These are phyloP conservation scores for Metschnikowia santaceciliae DNA, from an alignment of 805 yeast genomes.

Conservation along the genomic window DNA sequence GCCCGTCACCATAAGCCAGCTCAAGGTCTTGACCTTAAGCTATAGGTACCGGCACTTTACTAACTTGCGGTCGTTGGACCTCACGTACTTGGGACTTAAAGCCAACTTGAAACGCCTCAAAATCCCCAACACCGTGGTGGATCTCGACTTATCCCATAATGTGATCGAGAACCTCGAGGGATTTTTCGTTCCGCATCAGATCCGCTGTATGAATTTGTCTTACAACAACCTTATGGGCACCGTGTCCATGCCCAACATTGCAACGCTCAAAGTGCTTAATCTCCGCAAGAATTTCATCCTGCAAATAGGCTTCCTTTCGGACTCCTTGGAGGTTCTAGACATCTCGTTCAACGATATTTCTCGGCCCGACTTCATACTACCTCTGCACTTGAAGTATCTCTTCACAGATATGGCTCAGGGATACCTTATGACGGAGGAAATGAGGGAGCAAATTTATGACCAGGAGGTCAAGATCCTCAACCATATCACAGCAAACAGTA, in stretches of 20 bases:
- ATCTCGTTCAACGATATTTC: constrained; percentile 8
- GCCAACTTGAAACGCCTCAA: not conserved
- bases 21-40: not conserved
- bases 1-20: not conserved
- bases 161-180: constrained; percentile 1
- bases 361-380: not conserved
- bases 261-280: constrained; percentile 4
- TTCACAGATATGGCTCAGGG: constrained; percentile 7
- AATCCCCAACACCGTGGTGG: constrained; percentile 4
- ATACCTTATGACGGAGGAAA: constrained; percentile 5
- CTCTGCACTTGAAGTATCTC: not conserved
- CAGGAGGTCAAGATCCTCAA: constrained; percentile 5
- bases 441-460: not conserved
- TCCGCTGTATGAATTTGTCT: constrained; percentile 6
- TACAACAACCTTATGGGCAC: constrained; percentile 2
- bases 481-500: constrained; percentile 3
- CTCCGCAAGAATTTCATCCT: constrained; percentile 5
- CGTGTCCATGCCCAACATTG: constrained; percentile 3
- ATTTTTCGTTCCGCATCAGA: not conserved
- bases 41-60: constrained; percentile 2
- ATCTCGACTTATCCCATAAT: constrained; percentile 5
- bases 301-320: constrained; percentile 1
- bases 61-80: not conserved
- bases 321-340: constrained; percentile 5
- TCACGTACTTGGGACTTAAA: constrained; percentile 2